Evolutionary conservation across 495 filamentous ascomycete species (phyloP).

Genomic region (Baudoinia panamericana): DNA sequence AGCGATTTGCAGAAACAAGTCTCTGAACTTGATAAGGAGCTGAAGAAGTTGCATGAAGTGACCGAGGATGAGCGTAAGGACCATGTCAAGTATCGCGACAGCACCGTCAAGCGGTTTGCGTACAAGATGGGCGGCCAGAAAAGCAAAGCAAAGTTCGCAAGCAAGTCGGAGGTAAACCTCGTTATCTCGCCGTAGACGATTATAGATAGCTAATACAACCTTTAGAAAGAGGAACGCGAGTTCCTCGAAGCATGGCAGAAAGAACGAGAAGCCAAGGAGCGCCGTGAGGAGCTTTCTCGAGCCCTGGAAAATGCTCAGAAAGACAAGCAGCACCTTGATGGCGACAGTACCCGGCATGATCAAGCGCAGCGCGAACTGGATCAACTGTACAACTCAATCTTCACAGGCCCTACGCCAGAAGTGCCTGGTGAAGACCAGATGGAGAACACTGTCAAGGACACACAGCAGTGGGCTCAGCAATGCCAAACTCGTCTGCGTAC

Average conservation of each 20-base stretch:
- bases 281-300: constrained; percentile 24
- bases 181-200: neutral
- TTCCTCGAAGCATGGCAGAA: constrained; percentile 35
- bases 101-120: constrained; percentile 32
- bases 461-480: neutral
- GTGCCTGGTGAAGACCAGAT: constrained; percentile 37
- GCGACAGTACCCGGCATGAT: constrained; percentile 24
- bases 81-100: constrained; percentile 38
- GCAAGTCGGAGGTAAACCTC: constrained; percentile 21
- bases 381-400: constrained; percentile 28
- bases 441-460: constrained; percentile 21
- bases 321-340: constrained; percentile 1
- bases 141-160: constrained; percentile 28
- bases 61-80: constrained; percentile 35
- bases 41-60: constrained; percentile 21
- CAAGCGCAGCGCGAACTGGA: constrained; percentile 26
- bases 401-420: constrained; percentile 34
- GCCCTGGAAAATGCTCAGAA: constrained; percentile 16
- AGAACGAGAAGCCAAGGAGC: constrained; percentile 30
- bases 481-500: neutral
- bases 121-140: constrained; percentile 34
- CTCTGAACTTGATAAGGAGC: constrained; percentile 9
- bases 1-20: constrained; percentile 29
- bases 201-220: too few species aligned
- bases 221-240: constrained; percentile 39